Evolutionary conservation across 1,284 basidiomycete species (phyloP).

Genomic region (Malassezia nana): DNA sequence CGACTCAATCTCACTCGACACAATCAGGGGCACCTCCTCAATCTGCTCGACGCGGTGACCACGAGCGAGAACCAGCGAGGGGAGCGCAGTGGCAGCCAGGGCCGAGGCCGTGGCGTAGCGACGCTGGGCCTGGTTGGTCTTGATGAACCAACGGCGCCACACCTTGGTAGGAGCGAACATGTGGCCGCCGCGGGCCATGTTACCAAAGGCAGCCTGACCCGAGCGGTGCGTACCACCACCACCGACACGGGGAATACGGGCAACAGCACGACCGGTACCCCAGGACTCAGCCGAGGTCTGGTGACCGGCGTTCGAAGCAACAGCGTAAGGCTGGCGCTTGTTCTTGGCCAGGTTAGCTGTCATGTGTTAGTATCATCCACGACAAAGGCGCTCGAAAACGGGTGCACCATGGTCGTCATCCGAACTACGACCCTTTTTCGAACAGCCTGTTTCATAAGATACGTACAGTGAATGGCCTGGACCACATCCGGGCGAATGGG

Average conservation of each 20-base stretch:
- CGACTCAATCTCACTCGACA: conserved; percentile 69
- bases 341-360: conserved; percentile 97
- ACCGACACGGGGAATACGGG: conserved; percentile 99
- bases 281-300: conserved; percentile 98
- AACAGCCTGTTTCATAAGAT: conserved; percentile 6
- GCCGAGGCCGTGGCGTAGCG: conserved; percentile 96
- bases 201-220: conserved; percentile 90
- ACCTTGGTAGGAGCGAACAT: conserved; percentile 99
- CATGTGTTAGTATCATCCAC: conserved; percentile 15
- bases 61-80: conserved; percentile 94
- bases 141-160: conserved; percentile 99
- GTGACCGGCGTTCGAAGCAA: conserved; percentile 94
- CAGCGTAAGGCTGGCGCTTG: conserved; percentile 93
- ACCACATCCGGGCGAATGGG: conserved; percentile 98
- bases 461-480: conserved; percentile 92
- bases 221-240: conserved; percentile 98
- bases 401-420: background rate
- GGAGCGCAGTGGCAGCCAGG: conserved; percentile 91
- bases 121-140: conserved; percentile 98
- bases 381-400: background rate
- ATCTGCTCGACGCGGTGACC: conserved; percentile 98
- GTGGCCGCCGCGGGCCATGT: conserved; percentile 65
- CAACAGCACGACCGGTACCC: conserved; percentile 99
- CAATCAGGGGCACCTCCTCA: conserved; percentile 90
- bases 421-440: background rate